Percentiles rank a stretch among this genome's conserved stretches.
Conservation (phyloP, 2,329 filamentous ascomycete genomes). For the Parascedosporium putredinis region DNA sequence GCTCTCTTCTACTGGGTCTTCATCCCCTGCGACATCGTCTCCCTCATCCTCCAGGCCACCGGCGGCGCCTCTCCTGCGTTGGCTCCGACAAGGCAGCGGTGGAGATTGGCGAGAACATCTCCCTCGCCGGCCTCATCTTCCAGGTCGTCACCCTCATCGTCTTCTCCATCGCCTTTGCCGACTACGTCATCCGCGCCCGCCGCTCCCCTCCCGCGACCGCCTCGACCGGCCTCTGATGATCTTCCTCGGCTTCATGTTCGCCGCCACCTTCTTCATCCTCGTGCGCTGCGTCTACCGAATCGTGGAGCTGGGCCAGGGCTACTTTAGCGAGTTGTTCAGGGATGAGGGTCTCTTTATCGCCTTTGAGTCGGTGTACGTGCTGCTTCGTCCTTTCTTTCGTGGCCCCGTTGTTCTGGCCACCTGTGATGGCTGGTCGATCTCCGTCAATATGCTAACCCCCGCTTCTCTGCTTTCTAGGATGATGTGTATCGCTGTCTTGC, state of each 20-base stretch:
- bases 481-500: neutral
- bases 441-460: too few species aligned
- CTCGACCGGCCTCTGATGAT: slow-evolving; percentile 27
- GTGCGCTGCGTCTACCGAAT: slow-evolving; percentile 48
- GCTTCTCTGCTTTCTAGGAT: neutral
- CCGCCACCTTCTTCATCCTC: slow-evolving; percentile 45
- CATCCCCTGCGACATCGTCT: slow-evolving; percentile 40
- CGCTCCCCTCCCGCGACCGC: slow-evolving; percentile 19
- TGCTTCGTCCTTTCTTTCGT: neutral
- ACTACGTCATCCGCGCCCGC: slow-evolving; percentile 26
- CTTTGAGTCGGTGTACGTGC: slow-evolving; percentile 24
- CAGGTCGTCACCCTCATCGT: slow-evolving; percentile 37
- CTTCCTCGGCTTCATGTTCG: slow-evolving; percentile 37
- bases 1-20: slow-evolving; percentile 23
- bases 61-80: slow-evolving; percentile 35
- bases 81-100: slow-evolving; percentile 21
- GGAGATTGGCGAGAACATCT: slow-evolving; percentile 33
- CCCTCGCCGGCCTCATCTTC: slow-evolving; percentile 40
- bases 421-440: too few species aligned
- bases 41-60: slow-evolving; percentile 38
- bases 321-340: slow-evolving; percentile 34
- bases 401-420: neutral
- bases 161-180: slow-evolving; percentile 30
- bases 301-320: slow-evolving; percentile 47
- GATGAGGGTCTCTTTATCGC: slow-evolving; percentile 30